Evolutionary conservation across 805 yeast species (phyloP), one percentile per base, ranked within the genome.

Genomic region (Ogataea pilisensis): DNA sequence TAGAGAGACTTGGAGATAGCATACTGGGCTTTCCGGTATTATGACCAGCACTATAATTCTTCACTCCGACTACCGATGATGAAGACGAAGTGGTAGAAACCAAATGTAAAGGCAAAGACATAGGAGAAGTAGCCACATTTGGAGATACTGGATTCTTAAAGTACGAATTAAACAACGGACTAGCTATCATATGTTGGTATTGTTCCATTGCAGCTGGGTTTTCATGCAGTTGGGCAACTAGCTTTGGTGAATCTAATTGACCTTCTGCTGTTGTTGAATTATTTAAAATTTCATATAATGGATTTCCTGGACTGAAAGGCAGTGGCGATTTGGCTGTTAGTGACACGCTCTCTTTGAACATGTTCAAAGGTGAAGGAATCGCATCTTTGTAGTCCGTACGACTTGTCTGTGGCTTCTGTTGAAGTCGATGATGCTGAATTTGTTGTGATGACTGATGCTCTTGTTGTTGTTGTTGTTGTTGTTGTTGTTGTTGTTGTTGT

Each of bases 1-100:
- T 47, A 6, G 62, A 54, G 33, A 58, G 54, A 9, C 53, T 44
- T 12, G 64, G 62, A 13, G 60, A 57, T 17, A 49, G 36, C 5
- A 46, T 34, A 14, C n/a, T n/a, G n/a, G n/a, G n/a, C n/a, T n/a
- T n/a, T n/a, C n/a, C n/a, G n/a, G n/a, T n/a, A n/a, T n/a, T n/a
- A n/a, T n/a, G n/a, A n/a, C n/a, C n/a, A n/a, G n/a, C n/a, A n/a
- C n/a, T n/a, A n/a, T n/a, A n/a, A n/a, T n/a, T n/a, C n/a, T n/a
- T n/a, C n/a, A n/a, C n/a, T n/a, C n/a, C n/a, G n/a, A n/a, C n/a
- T n/a, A n/a, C n/a, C n/a, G n/a, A n/a, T n/a, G n/a, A n/a, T n/a
- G n/a, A n/a, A n/a, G n/a, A n/a, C n/a, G n/a, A n/a, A n/a, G n/a
- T n/a, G n/a, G n/a, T n/a, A n/a, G n/a, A n/a, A n/a, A n/a, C n/a